Conservation (phyloP, 441 rosid genomes). For the Raphanus hybrid region DNA sequence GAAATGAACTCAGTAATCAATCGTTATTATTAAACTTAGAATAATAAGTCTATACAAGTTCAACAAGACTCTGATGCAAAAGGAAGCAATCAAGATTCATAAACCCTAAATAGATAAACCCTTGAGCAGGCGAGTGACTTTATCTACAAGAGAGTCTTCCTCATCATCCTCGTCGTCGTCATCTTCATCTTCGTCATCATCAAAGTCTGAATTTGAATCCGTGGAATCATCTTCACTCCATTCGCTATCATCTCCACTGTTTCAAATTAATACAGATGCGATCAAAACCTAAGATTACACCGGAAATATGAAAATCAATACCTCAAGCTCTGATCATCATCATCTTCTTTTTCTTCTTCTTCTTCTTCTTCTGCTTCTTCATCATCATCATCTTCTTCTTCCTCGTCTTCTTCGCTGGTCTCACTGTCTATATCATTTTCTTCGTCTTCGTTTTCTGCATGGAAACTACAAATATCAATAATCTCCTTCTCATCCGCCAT, state of each 20-base stretch:
- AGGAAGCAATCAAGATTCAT: conserved; percentile 1
- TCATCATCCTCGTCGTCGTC: conserved; percentile 21
- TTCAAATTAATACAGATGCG: conserved; percentile 4
- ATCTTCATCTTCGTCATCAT: conserved; percentile 9
- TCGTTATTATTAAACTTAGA: neutral
- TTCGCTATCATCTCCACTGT: conserved; percentile 38
- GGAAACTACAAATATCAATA: conserved; percentile 18
- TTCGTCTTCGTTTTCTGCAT: conserved; percentile 45
- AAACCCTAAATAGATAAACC: conserved; percentile 43
- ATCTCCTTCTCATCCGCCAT: conserved; percentile 34
- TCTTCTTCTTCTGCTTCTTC: conserved; percentile 18
- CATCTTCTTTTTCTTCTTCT: conserved; percentile 29
- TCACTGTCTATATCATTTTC: conserved; percentile 28
- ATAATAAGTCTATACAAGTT: conserved; percentile 5
- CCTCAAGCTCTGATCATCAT: conserved; percentile 37
- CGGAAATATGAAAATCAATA: neutral
- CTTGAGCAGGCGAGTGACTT: conserved; percentile 44
- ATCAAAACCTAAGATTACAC: neutral
- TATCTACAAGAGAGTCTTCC: conserved; percentile 27
- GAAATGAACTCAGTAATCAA: conserved; percentile 3
- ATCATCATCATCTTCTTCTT: conserved; percentile 13
- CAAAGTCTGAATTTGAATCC: conserved; percentile 26
- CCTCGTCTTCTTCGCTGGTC: conserved; percentile 17
- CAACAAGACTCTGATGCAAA: neutral
- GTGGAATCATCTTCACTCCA: conserved; percentile 29